Evolutionary conservation across 345 rosid genomes (phyloP).

Genomic region (Rhodamnia rubescens): DNA sequence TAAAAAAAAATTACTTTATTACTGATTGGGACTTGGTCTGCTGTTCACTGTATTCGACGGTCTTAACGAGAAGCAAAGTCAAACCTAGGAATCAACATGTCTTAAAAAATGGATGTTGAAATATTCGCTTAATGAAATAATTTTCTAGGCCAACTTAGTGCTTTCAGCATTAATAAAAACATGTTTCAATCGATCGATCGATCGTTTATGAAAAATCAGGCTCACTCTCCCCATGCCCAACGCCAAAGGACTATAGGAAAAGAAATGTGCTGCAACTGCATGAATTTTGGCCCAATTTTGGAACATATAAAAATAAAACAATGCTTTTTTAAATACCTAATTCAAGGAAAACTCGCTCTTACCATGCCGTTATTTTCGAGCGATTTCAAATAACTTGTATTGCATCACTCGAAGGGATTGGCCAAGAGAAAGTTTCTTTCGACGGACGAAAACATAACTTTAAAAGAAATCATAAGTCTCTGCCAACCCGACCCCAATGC

Average conservation of each 20-base stretch:
- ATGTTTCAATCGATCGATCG: neutral
- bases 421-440: neutral
- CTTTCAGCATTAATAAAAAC: neutral
- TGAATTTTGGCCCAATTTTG: neutral
- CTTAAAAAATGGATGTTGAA: no score
- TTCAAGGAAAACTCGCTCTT: neutral
- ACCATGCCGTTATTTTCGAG: neutral
- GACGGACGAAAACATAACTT: neutral
- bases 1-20: neutral
- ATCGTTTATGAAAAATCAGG: neutral
- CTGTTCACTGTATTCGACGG: neutral
- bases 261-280: neutral
- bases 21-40: neutral
- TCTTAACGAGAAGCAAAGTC: neutral
- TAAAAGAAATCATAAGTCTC: neutral
- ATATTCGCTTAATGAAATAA: no score
- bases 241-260: neutral
- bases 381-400: neutral
- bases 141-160: neutral
- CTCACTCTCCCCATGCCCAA: neutral
- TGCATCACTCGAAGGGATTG: neutral
- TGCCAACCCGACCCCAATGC: neutral
- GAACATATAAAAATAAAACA: neutral
- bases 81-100: neutral
- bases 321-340: neutral